Percentiles rank a stretch among this genome's conserved stretches.
phyloP scores from a whole-genome alignment of 108 stramenopile species.

The Cyclotella atomus region DNA sequence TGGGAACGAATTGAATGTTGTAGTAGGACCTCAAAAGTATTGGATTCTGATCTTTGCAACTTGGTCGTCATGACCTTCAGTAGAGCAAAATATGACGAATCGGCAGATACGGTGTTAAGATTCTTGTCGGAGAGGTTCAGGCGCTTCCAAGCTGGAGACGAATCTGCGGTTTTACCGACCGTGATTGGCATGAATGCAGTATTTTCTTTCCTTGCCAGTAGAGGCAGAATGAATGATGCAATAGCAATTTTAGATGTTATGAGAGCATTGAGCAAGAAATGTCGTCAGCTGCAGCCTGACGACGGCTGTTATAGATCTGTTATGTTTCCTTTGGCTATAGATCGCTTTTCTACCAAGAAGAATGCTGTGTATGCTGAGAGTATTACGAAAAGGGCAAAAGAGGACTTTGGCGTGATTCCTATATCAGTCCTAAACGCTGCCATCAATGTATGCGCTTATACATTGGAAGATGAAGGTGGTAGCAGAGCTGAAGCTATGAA shows the following conservation, averaged over 20 bases:
- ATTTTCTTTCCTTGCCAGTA: background rate
- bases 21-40: background rate
- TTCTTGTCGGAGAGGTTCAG: slow-evolving; percentile 32
- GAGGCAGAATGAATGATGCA: background rate
- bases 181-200: slow-evolving; percentile 41
- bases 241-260: background rate
- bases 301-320: background rate
- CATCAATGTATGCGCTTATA: background rate
- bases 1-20: slow-evolving; percentile 48
- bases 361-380: background rate
- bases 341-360: background rate
- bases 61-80: slow-evolving; percentile 43
- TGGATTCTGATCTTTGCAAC: slow-evolving; percentile 40
- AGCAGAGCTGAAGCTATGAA: background rate
- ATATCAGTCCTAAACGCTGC: slow-evolving; percentile 5
- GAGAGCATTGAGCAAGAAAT: background rate
- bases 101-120: slow-evolving; percentile 16
- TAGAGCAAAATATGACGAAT: slow-evolving; percentile 22
- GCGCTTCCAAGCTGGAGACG: slow-evolving; percentile 17
- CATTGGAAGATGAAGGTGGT: background rate
- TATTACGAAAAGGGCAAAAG: background rate
- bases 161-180: slow-evolving; percentile 36
- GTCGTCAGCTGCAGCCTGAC: background rate
- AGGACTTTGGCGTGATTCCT: background rate
- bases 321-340: background rate